Evolutionary conservation across 768 basidiomycete species (phyloP).

Genomic region (Auricularia auricula-judae): DNA sequence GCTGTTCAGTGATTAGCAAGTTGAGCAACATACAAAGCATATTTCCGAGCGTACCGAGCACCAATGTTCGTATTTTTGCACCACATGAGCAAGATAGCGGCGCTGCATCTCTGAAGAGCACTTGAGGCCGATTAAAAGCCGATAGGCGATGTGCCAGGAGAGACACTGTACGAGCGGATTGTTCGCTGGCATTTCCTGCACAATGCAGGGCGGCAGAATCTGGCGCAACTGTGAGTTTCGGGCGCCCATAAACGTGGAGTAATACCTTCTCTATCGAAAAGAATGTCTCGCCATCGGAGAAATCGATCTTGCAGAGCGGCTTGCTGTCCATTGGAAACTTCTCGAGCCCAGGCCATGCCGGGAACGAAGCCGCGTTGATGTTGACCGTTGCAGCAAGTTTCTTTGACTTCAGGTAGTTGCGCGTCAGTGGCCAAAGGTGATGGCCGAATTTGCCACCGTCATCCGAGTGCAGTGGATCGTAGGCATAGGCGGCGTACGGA

Average conservation of each 20-base stretch:
- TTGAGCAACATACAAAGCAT: no score
- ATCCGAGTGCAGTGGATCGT: conserved; percentile 20
- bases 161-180: conserved; percentile 18
- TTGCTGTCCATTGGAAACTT: conserved; percentile 14
- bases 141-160: conserved; percentile 12
- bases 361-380: conserved; percentile 14
- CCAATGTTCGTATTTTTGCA: neutral
- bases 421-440: conserved; percentile 15
- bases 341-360: conserved; percentile 20
- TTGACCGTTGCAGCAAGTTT: conserved; percentile 9
- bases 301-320: conserved; percentile 16
- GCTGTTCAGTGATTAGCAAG: conserved; percentile 4
- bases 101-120: conserved; percentile 18
- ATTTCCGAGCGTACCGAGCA: neutral
- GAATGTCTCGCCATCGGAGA: conserved; percentile 17
- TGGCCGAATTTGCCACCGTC: conserved; percentile 19
- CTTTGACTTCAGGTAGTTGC: conserved; percentile 10
- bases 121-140: conserved; percentile 18
- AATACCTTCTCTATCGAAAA: conserved; percentile 17
- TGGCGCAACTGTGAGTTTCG: conserved; percentile 2
- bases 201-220: conserved; percentile 20
- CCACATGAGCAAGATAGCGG: neutral
- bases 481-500: conserved; percentile 16
- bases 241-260: neutral
- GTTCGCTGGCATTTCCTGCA: conserved; percentile 17